A percentile compares a stretch with the other conserved stretches of the same genome.
Evolutionary conservation across 2,329 filamentous ascomycete species (phyloP).

Genomic region (Fusarium gaditjirri): DNA sequence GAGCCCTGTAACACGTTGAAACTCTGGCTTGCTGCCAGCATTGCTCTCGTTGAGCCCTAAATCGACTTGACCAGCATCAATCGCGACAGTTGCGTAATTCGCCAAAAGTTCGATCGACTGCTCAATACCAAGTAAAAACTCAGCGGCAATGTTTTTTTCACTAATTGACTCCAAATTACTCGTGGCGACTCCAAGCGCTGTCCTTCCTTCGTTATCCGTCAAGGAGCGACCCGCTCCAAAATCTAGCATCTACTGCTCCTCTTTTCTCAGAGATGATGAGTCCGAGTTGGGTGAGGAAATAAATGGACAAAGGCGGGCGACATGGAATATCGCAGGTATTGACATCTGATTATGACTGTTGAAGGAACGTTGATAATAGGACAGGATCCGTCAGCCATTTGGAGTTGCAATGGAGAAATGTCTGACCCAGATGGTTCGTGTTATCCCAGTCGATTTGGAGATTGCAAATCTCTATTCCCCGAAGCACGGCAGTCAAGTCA

Average conservation of each 20-base stretch:
- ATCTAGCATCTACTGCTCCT: neutral
- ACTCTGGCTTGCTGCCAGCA: neutral
- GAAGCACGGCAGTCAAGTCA: too few species aligned
- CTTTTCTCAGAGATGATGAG: neutral
- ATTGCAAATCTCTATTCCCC: too few species aligned
- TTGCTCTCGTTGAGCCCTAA: neutral
- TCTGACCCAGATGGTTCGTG: too few species aligned
- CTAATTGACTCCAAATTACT: neutral
- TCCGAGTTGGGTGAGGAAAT: neutral
- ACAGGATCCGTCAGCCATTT: neutral
- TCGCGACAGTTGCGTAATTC: too few species aligned
- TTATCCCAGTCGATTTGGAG: too few species aligned
- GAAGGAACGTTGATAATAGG: neutral
- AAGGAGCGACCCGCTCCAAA: neutral
- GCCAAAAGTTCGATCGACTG: neutral
- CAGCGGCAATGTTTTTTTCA: too few species aligned
- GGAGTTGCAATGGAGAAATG: too few species aligned
- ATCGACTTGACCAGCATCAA: neutral
- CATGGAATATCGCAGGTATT: neutral
- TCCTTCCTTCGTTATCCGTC: neutral
- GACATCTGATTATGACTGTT: neutral
- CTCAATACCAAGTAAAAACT: neutral
- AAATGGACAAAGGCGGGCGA: neutral
- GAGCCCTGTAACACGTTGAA: rapidly evolving
- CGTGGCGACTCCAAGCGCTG: neutral